Evolutionary conservation across 1,284 basidiomycete species (phyloP).

Genomic region (Cryptococcus sp.): DNA sequence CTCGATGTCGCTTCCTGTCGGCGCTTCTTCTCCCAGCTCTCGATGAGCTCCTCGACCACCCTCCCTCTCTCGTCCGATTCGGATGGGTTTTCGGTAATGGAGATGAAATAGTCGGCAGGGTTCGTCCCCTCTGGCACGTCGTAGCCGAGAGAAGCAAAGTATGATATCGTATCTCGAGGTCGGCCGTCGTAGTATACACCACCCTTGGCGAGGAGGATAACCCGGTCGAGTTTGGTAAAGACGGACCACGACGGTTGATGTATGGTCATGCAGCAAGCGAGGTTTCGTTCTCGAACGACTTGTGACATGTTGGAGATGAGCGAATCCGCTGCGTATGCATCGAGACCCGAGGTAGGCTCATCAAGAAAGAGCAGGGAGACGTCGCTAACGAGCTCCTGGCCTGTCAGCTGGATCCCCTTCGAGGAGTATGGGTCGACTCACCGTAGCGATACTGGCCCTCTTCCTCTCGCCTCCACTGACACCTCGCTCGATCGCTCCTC

Average conservation of each 20-base stretch:
- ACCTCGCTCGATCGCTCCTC: conserved; percentile 3
- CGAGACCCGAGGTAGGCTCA: conserved; percentile 50
- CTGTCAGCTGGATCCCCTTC: not conserved
- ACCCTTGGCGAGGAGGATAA: conserved; percentile 48
- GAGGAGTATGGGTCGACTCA: not conserved
- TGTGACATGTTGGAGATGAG: conserved; percentile 55
- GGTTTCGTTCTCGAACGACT: conserved; percentile 70
- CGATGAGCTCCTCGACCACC: conserved; percentile 46
- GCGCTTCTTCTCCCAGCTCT: conserved; percentile 32
- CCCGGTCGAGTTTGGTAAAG: conserved; percentile 48
- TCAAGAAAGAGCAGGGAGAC: conserved; percentile 51
- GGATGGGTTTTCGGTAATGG: conserved; percentile 57
- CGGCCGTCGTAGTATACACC: conserved; percentile 49
- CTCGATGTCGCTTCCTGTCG: conserved; percentile 6
- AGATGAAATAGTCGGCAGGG: conserved; percentile 50
- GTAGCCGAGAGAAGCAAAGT: conserved; percentile 50
- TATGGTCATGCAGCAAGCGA: conserved; percentile 30
- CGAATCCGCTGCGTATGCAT: conserved; percentile 53
- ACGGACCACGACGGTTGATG: conserved; percentile 36
- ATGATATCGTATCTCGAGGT: conserved; percentile 48
- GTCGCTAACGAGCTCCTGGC: too few relatives aligned
- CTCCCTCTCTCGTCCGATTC: conserved; percentile 46
- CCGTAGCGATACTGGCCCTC: conserved; percentile 9
- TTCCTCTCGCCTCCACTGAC: conserved; percentile 13
- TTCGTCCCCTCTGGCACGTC: conserved; percentile 48